phyloP scores from a whole-genome alignment of 2,329 filamentous ascomycete genomes.

The Arthrobotrys musiformis region DNA sequence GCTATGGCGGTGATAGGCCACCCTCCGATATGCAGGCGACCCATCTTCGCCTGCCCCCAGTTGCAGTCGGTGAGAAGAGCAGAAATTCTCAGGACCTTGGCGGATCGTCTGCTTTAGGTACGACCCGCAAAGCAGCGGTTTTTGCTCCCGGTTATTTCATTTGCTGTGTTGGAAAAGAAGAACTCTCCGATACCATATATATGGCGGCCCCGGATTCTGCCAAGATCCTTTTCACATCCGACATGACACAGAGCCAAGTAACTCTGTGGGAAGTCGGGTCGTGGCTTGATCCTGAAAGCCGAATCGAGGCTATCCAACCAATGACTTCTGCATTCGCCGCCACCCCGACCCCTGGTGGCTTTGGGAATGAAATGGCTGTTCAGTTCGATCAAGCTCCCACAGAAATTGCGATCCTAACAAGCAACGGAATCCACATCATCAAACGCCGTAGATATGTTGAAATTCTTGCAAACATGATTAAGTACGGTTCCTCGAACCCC shows the following conservation, averaged over 20 bases:
- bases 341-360: slow-evolving; percentile 75
- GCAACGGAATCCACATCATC: slow-evolving; percentile 87
- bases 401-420: slow-evolving; percentile 91
- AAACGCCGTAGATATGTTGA: slow-evolving; percentile 87
- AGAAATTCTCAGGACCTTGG: slow-evolving; percentile 58
- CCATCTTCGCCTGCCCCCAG: slow-evolving; percentile 91
- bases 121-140: slow-evolving; percentile 63
- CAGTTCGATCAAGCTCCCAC: slow-evolving; percentile 86
- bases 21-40: slow-evolving; percentile 98
- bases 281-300: slow-evolving; percentile 79
- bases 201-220: slow-evolving; percentile 88
- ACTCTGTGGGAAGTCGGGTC: slow-evolving; percentile 74
- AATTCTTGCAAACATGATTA: slow-evolving; percentile 84
- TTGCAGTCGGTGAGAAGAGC: slow-evolving; percentile 62
- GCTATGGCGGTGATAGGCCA: slow-evolving; percentile 62
- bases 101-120: slow-evolving; percentile 60
- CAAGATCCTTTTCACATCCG: slow-evolving; percentile 71
- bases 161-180: slow-evolving; percentile 73
- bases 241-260: slow-evolving; percentile 56
- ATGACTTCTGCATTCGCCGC: slow-evolving; percentile 79
- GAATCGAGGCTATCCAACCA: slow-evolving; percentile 80
- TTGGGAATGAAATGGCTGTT: slow-evolving; percentile 94
- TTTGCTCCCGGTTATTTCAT: slow-evolving; percentile 93
- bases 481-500: slow-evolving; percentile 74
- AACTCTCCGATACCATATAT: slow-evolving; percentile 75